A percentile compares a stretch with the other conserved stretches of the same genome.
Evolutionary conservation across 2,329 filamentous ascomycete species (phyloP).

Genomic region (Dactylella cylindrospora): DNA sequence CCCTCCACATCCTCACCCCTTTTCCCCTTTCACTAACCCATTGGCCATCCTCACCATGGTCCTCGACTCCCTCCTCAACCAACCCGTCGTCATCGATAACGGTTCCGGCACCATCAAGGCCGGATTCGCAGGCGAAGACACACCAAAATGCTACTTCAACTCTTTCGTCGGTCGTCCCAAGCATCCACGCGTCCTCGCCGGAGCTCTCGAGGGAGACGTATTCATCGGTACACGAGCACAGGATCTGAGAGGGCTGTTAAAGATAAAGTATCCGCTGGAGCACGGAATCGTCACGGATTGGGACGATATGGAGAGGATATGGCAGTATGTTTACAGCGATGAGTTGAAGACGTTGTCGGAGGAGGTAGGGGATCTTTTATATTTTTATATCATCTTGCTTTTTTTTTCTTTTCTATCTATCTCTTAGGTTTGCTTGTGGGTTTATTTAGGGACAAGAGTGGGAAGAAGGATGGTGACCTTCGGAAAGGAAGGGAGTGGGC

Average conservation of each 20-base stretch:
- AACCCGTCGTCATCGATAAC: constrained; percentile 97
- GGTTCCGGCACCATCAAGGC: constrained; percentile 96
- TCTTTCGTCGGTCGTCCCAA: constrained; percentile 97
- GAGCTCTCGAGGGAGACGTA: constrained; percentile 90
- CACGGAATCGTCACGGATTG: constrained; percentile 98
- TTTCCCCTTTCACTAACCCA: background rate
- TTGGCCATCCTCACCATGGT: constrained; percentile 31
- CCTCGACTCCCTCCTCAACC: constrained; percentile 79
- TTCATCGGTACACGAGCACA: constrained; percentile 94
- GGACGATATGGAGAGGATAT: constrained; percentile 99
- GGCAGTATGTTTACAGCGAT: constrained; percentile 96
- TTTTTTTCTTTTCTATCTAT: too few relatives aligned
- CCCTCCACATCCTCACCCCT: constrained; percentile 13
- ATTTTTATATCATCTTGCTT: too few relatives aligned
- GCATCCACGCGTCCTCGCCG: constrained; percentile 90
- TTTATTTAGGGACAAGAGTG: too few relatives aligned
- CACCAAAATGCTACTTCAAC: constrained; percentile 95
- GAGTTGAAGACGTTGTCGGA: constrained; percentile 95
- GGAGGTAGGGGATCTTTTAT: constrained; percentile 65
- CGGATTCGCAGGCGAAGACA: constrained; percentile 92
- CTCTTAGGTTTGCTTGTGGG: too few relatives aligned
- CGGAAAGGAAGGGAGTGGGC: constrained; percentile 32
- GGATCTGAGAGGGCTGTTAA: constrained; percentile 86
- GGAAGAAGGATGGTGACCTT: too few relatives aligned
- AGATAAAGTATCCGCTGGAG: constrained; percentile 93